These are phyloP conservation scores for Aspergillus taichungensis DNA, from an alignment of 495 filamentous ascomycete species.

Conservation along the genomic window DNA sequence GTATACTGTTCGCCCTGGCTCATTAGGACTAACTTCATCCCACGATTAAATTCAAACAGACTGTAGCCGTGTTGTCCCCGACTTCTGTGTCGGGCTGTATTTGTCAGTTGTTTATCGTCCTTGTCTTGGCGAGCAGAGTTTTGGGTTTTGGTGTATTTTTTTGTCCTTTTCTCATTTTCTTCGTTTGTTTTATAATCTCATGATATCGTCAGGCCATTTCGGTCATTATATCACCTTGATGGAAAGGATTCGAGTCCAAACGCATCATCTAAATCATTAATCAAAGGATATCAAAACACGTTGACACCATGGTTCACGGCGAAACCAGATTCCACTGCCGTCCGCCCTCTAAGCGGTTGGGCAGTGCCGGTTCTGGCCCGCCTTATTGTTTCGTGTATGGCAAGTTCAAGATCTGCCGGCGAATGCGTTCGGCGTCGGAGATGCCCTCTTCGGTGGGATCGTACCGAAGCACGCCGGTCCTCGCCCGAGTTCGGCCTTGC, in stretches of 20 bases:
- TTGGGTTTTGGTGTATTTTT: neutral
- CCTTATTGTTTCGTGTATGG: slow-evolving; percentile 25
- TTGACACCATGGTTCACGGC: slow-evolving; percentile 1
- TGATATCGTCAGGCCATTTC: slow-evolving; percentile 33
- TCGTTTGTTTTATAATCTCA: slow-evolving; percentile 14
- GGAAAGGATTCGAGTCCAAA: slow-evolving; percentile 7
- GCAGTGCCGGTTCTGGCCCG: no score
- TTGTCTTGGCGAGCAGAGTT: neutral
- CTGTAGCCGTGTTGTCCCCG: no score
- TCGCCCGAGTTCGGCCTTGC: neutral
- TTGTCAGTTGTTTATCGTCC: neutral
- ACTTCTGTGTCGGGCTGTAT: no score
- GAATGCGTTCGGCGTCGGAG: slow-evolving; percentile 40
- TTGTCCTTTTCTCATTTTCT: slow-evolving; percentile 3
- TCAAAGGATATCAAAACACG: slow-evolving; percentile 8
- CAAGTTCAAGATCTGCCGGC: slow-evolving; percentile 38
- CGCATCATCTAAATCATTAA: slow-evolving; percentile 29
- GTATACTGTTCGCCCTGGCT: no score
- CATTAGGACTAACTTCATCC: no score
- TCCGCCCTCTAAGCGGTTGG: no score
- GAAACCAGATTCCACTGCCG: slow-evolving; percentile 1
- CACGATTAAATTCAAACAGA: no score
- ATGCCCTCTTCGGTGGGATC: slow-evolving; percentile 33
- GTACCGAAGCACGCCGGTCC: slow-evolving; percentile 18
- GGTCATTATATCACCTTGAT: slow-evolving; percentile 23